A percentile compares a stretch with the other conserved stretches of the same genome.
phyloP scores from a whole-genome alignment of 2,329 filamentous ascomycete species.

The Alternaria sp. region DNA sequence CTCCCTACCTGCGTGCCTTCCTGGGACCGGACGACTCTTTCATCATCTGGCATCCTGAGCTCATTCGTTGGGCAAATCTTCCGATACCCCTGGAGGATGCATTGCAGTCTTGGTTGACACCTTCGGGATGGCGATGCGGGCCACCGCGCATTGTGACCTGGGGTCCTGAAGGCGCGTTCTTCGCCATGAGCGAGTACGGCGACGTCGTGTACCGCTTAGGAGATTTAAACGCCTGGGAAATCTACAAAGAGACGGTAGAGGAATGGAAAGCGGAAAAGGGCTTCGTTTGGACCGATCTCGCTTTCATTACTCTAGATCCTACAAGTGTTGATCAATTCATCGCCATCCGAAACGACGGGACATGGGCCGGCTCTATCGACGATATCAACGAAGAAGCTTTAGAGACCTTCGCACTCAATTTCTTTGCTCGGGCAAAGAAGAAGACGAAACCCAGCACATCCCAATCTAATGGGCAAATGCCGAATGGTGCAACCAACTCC shows the following conservation, averaged over 20 bases:
- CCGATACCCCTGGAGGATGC: conserved; percentile 37
- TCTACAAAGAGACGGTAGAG: conserved; percentile 44
- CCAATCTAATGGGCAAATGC: conserved; percentile 1
- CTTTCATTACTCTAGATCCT: conserved; percentile 41
- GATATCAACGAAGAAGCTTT: conserved; percentile 43
- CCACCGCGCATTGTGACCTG: conserved; percentile 43
- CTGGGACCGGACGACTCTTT: conserved; percentile 40
- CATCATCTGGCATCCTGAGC: conserved; percentile 44
- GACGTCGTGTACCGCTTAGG: conserved; percentile 39
- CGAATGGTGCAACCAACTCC: neutral
- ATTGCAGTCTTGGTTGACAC: conserved; percentile 47
- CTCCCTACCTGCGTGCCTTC: conserved; percentile 38
- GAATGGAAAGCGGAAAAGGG: conserved; percentile 42
- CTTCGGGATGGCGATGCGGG: conserved; percentile 44
- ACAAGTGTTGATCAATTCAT: conserved; percentile 43
- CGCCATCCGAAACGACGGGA: conserved; percentile 42
- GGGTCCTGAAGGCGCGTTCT: conserved; percentile 42
- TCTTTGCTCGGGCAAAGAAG: conserved; percentile 30
- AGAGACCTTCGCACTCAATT: conserved; percentile 39
- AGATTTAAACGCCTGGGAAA: conserved; percentile 32
- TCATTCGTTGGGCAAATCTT: conserved; percentile 42
- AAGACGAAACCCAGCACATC: conserved; percentile 23
- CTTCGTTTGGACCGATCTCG: conserved; percentile 41
- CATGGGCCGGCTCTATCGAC: conserved; percentile 46
- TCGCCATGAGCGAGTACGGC: conserved; percentile 47